phyloP scores from a whole-genome alignment of 75 land plant genomes.

The Sequoia sempervirens region DNA sequence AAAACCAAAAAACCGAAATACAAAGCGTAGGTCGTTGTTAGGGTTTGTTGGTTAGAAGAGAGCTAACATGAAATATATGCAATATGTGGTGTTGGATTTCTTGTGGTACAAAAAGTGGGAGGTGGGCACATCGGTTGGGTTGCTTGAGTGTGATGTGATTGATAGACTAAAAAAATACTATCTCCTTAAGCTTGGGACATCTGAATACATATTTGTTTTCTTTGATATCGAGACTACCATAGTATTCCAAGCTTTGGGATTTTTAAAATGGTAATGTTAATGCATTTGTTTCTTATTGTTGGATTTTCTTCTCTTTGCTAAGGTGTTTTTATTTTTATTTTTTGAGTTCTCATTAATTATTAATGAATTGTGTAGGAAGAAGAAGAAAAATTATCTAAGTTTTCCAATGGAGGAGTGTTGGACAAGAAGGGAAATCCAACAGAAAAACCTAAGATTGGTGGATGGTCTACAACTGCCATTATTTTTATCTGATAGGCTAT shows the following conservation, averaged over 20 bases:
- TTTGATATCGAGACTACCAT: background rate
- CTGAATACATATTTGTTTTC: background rate
- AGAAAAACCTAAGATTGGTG: slow-evolving; percentile 70
- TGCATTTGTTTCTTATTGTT: background rate
- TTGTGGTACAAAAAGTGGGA: too few species aligned
- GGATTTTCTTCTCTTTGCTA: background rate
- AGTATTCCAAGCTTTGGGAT: background rate
- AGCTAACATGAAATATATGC: slow-evolving; percentile 11
- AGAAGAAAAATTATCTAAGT: background rate
- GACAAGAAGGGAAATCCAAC: slow-evolving; percentile 66
- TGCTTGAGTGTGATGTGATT: too few species aligned
- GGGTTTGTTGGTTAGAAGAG: background rate
- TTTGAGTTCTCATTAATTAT: background rate
- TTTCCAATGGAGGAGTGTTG: slow-evolving; percentile 18
- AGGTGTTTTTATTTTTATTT: background rate
- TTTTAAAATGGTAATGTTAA: background rate
- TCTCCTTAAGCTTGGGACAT: background rate
- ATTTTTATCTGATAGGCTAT: too few species aligned
- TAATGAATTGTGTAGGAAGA: background rate
- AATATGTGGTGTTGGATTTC: slow-evolving; percentile 97
- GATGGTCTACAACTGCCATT: slow-evolving; percentile 81
- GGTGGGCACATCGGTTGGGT: too few species aligned
- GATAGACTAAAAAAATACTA: background rate
- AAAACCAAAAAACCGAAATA: background rate
- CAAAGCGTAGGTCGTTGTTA: background rate